Evolutionary conservation across 2,329 filamentous ascomycete species (phyloP), one percentile per base, ranked within the genome.

Genomic region (Colletotrichum sp.): DNA sequence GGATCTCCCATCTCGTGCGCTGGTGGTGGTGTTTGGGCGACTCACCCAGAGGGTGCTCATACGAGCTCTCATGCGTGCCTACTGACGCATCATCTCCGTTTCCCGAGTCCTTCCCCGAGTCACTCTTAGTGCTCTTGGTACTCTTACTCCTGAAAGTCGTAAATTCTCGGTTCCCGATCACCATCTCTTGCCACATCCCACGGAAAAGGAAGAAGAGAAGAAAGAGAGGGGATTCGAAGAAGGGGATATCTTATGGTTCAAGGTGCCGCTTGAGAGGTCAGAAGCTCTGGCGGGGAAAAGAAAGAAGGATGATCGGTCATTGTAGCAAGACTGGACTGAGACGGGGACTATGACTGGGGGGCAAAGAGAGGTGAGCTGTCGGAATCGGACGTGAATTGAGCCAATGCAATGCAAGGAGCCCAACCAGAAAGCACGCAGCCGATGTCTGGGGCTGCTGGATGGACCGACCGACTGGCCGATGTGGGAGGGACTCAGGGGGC

Each of bases 101-200:
- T 34, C 73, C 73, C 73, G 72, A 74, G 72, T 74, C 72, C 65
- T 68, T 61, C 55, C 73, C 73, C 73, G 73, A 75, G 73, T 75
- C 73, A 73, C 73, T 75, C 73, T 75, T 75, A 21, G 73, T 68
- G 64, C 73, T 75, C 73, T 75, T 75, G 73, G 73, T 75, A 75
- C 73, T 75, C 73, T 75, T 75, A 59, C 73, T 75, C 73, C 73
- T 73, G 34, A 75, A 75, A 59, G 38, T 75, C 43, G 73, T 68
- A 68, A 75, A 75, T 36, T 75, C 73, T 58, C 63, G 69, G 62
- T 75, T 75, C 73, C 73, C 73, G 73, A 75, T 75, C 73, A 75
- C 73, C 73, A 75, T 75, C 73, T 75, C 73, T 75, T 75, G 73
- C 73, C 69, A 69, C 73, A 75, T 75, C 73, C 73, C 73, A 75